Base-by-base conservation (phyloP, 805 yeast species). In the Kluyveromyces aestuarii region DNA sequence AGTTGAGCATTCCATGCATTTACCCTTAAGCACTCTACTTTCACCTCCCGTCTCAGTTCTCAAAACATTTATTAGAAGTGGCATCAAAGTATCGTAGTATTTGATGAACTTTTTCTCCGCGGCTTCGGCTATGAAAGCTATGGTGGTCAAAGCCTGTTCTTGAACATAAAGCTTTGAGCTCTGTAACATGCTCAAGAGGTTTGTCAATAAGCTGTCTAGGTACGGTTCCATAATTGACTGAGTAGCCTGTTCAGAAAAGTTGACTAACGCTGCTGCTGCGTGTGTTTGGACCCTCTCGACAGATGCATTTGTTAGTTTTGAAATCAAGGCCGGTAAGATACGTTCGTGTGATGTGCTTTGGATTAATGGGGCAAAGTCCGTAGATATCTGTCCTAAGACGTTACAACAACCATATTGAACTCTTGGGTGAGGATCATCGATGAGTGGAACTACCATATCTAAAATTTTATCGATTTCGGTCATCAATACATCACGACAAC, bases 341-440 rank as follows among this genome's bases (percentile, higher is more conserved):
- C 85, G 73, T 55, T 77, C 79, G 52, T 90, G 95, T 18, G 88
- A 76, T 45, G 86, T 81, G 57, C 83, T 75, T 71, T 93, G 98
- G 50, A 93, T 84, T 14, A 76, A 74, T 58, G 87, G 95, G 7
- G 97, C 93, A 69, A 93, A 89, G 70, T 93, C 99, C 0, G 99
- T 91, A 8, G 96, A 86, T 66, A 93, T 86, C 73, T 93, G 99
- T 46, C 99, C 99, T 52, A 93, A 72, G 0, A 96, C 96, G 64
- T 93, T 93, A 72, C 98, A 93, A 56, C 96, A 86, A 33, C 96
- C 96, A 72, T 89, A 91, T 63, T 91, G 98, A 47, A 93, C 99
- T 64, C 99, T 81, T 56, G 96, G 83, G 62, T 93, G 97, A 5
- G 79, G 78, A 67, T 93, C 98, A 45, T 80, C 73, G 52, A 93